Evolutionary conservation across 768 basidiomycete species (phyloP).

Genomic region (Phanerodontia chrysosporium): DNA sequence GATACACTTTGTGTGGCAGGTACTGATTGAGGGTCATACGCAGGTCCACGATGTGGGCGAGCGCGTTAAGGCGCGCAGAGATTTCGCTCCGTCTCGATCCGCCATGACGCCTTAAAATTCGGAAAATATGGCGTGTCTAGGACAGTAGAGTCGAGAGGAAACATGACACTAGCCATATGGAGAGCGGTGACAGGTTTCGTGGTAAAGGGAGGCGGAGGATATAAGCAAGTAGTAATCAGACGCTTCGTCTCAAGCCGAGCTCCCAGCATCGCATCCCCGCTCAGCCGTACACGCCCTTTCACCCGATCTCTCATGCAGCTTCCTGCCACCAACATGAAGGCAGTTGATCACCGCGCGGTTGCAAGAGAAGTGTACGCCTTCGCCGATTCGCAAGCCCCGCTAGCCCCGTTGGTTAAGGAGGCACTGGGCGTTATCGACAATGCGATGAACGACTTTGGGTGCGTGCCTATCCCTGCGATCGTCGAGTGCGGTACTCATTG

Average conservation of each 20-base stretch:
- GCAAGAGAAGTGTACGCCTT: conserved; percentile 59
- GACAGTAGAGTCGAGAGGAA: not conserved
- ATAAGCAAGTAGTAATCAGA: conserved; percentile 4
- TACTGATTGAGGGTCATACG: not conserved
- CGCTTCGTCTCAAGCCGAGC: not conserved
- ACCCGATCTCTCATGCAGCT: conserved; percentile 3
- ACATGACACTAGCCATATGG: not conserved
- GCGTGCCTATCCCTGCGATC: conserved; percentile 31
- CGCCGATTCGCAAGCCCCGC: conserved; percentile 48
- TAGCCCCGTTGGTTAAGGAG: conserved; percentile 64
- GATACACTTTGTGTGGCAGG: not conserved
- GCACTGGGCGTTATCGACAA: conserved; percentile 80
- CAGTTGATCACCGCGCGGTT: conserved; percentile 49
- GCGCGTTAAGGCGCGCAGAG: not conserved
- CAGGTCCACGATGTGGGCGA: not conserved
- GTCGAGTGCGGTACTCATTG: not conserved
- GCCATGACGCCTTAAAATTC: not conserved
- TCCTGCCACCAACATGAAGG: conserved; percentile 11
- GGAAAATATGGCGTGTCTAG: not conserved
- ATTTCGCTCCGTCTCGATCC: not conserved
- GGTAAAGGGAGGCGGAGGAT: not conserved
- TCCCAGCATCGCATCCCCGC: not conserved
- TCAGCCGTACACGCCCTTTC: not conserved
- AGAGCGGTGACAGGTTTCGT: not conserved
- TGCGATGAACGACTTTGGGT: conserved; percentile 79